A percentile compares a stretch with the other conserved stretches of the same genome.
Evolutionary conservation across 305 asterid species (phyloP).

Genomic region (Solanum hybrid): DNA sequence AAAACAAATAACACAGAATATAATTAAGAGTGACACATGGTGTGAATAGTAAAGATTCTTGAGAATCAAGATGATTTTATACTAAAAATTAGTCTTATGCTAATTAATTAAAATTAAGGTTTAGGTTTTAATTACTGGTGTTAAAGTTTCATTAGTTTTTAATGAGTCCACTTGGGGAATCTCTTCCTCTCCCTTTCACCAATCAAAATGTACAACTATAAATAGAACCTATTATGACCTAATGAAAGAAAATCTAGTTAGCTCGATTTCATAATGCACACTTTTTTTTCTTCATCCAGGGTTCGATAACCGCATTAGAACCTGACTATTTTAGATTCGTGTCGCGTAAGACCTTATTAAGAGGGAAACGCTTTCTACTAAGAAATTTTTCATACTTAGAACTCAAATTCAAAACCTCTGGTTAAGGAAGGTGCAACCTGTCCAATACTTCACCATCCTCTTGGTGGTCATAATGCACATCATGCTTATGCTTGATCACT

Average conservation of each 20-base stretch:
- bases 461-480: background rate
- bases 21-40: background rate
- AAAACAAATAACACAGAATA: background rate
- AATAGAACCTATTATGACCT: background rate
- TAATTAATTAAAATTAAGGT: background rate
- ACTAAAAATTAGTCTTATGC: background rate
- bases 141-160: background rate
- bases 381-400: too few relatives aligned
- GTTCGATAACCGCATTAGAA: too few relatives aligned
- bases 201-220: background rate
- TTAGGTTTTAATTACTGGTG: background rate
- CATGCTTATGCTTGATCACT: background rate
- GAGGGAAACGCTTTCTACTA: rapidly evolving
- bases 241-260: background rate
- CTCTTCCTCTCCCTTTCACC: background rate
- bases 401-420: too few relatives aligned
- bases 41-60: background rate
- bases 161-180: background rate
- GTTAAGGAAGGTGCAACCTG: rapidly evolving
- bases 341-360: too few relatives aligned
- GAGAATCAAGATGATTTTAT: background rate
- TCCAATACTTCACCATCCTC: background rate
- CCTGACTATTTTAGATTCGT: too few relatives aligned
- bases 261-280: background rate
- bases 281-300: too few relatives aligned